Percentiles rank a stretch among this genome's conserved stretches.
phyloP scores from a whole-genome alignment of 2,329 filamentous ascomycete genomes.

The Botryotinia convoluta region DNA sequence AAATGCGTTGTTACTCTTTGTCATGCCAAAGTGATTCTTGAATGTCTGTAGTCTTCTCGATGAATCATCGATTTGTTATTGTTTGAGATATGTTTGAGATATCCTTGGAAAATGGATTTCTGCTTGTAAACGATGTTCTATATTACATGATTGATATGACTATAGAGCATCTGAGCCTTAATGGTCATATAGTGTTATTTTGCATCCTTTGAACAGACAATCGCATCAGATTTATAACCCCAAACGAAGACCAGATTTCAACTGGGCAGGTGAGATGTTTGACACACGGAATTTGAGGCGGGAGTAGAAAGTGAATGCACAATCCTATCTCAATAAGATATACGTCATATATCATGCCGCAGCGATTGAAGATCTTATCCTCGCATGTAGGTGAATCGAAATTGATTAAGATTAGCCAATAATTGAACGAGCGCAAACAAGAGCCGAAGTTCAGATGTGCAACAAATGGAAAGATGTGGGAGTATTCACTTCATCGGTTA shows the following conservation, averaged over 20 bases:
- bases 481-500: background rate
- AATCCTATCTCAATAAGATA: background rate
- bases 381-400: background rate
- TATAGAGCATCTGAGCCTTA: background rate
- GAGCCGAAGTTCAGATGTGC: background rate
- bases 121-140: background rate
- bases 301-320: background rate
- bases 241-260: too few species aligned
- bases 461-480: background rate
- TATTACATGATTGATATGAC: background rate
- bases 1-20: background rate
- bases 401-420: background rate
- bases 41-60: background rate
- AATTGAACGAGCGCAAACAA: background rate
- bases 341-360: background rate
- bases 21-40: background rate
- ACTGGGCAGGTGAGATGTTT: too few species aligned
- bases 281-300: too few species aligned
- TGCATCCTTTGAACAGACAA: background rate
- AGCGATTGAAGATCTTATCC: fast-evolving
- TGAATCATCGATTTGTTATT: background rate
- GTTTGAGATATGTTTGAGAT: background rate
- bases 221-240: too few species aligned
- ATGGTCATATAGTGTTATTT: fast-evolving
- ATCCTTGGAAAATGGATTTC: background rate